Evolutionary conservation across 2,329 filamentous ascomycete genomes (phyloP), one percentile per base, ranked within the genome.

Genomic region (Atkinsonella hypoxylon): DNA sequence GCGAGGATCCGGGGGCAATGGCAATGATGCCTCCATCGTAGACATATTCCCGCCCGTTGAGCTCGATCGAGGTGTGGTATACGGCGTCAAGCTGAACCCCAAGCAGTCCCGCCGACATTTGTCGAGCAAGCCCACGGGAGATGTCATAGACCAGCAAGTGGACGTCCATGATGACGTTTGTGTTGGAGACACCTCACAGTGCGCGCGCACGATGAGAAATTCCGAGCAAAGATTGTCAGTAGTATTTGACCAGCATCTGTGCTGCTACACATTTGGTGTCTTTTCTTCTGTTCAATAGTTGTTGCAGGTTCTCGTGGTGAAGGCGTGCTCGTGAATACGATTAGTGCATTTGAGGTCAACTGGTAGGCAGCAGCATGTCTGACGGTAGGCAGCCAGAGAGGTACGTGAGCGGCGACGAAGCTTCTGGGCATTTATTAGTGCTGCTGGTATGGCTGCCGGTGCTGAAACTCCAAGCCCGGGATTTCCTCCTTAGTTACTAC

Each of bases 61-160:
- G 74, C 41, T 95, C 84, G 49, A 98, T 82, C 0, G 90, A 88
- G 0, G 93, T 97, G 66, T 98, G 93, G 59, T 97, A 97, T 49
- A 98, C 81, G 49, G 93, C 93, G 66, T 97, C 91, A 47, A 96
- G 87, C 48, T 77, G 71, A 56, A 80, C 76, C 15, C 77, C 70
- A 10, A 82, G 65, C 50, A 75, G 57, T 54, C 72, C 66, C 69
- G 70, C 65, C 17, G 77, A 80, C 70, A 81, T 70, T 56, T 79
- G 70, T 10, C 72, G 70, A 13, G 77, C 77, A 41, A 81, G 58
- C 18, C 78, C 78, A n/a, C 66, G 67, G 1, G 87, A 90, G 45
- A 91, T 74, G 68, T 91, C 87, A 61, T 91, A 91, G 38, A 89
- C 77, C 52, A 89, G 82, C 30, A 91, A 72, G 60, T 87, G 75